Evolutionary conservation across 495 filamentous ascomycete species (phyloP).

Genomic region (Xylaria telfairii): DNA sequence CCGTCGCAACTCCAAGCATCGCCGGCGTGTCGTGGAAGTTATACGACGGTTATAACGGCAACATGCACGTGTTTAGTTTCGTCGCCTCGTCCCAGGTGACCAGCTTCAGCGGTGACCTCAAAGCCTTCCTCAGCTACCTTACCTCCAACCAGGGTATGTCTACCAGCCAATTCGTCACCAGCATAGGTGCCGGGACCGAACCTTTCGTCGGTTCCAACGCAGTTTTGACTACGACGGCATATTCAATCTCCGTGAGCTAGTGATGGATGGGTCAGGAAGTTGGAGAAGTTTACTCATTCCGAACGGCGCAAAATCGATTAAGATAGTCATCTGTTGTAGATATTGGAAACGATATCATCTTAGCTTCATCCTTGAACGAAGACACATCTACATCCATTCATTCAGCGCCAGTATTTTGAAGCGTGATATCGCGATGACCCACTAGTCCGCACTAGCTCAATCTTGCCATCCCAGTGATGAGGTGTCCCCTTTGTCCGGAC

Average conservation of each 20-base stretch:
- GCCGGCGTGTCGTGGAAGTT: conserved; percentile 59
- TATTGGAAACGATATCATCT: neutral
- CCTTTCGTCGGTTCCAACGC: conserved; percentile 41
- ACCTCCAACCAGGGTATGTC: conserved; percentile 54
- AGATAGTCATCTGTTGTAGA: neutral
- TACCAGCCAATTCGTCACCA: conserved; percentile 56
- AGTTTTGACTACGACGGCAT: conserved; percentile 36
- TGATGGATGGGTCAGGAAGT: neutral
- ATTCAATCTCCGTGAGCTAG: conserved; percentile 33
- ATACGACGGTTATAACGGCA: conserved; percentile 62
- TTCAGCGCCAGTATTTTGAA: conserved; percentile 35
- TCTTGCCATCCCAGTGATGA: conserved; percentile 38
- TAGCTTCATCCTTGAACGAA: neutral
- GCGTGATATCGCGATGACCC: conserved; percentile 22
- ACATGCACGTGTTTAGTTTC: conserved; percentile 66
- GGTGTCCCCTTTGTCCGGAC: conserved; percentile 35
- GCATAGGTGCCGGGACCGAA: conserved; percentile 41
- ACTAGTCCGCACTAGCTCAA: conserved; percentile 33
- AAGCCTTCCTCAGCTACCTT: conserved; percentile 64
- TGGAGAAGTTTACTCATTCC: neutral
- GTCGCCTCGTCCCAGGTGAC: conserved; percentile 55
- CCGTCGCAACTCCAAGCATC: conserved; percentile 61
- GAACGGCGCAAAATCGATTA: neutral
- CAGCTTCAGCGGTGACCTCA: conserved; percentile 62
- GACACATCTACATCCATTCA: neutral